A percentile compares a stretch with the other conserved stretches of the same genome.
Conservation (phyloP, 164 flowering plant species). For the Sedum album region DNA sequence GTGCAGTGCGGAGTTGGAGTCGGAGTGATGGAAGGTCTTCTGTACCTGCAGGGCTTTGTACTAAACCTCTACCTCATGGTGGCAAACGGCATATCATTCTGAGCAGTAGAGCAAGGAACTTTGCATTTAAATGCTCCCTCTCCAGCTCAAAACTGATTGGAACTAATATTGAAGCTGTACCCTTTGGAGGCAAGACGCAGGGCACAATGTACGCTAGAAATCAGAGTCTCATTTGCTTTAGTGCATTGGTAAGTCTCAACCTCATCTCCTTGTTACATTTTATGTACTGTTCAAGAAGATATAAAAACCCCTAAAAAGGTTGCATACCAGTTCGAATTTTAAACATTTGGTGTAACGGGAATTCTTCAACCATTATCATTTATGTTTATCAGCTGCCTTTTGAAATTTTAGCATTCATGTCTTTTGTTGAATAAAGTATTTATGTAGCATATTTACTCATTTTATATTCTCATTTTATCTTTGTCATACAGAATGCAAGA, state of each 20-base stretch:
- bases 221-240: background rate
- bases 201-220: background rate
- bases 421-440: background rate
- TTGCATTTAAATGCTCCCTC: constrained; percentile 24
- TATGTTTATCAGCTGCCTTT: too few species aligned
- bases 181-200: background rate
- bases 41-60: constrained; percentile 13
- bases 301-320: constrained; percentile 8
- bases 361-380: background rate
- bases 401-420: background rate
- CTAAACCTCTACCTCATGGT: constrained; percentile 14
- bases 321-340: constrained; percentile 1
- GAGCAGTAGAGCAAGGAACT: constrained; percentile 11
- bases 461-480: constrained; percentile 4
- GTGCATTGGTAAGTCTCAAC: constrained; percentile 3
- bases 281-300: too few species aligned
- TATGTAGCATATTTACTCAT: background rate
- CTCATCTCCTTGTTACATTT: background rate
- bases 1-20: background rate
- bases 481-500: constrained; percentile 47
- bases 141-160: background rate
- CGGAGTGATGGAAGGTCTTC: background rate
- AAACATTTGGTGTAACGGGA: background rate
- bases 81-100: constrained; percentile 10
- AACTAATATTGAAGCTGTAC: background rate